Base-by-base conservation (phyloP, 2,329 filamentous ascomycete species). In the Botrytis squamosa region DNA sequence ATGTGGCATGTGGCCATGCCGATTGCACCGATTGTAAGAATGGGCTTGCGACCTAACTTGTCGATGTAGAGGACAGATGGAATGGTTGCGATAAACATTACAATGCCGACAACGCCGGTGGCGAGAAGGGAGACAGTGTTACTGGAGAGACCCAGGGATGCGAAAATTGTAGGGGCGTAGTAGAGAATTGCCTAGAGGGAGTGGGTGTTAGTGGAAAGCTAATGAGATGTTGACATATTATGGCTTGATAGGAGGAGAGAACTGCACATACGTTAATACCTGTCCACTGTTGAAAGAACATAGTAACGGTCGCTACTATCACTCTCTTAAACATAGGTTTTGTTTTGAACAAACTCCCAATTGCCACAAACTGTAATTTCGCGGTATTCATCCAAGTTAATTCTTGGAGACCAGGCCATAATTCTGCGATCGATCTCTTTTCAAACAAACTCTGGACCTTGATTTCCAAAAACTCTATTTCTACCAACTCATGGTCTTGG, bases 381-480 rank as follows among this genome's bases (percentile, higher is more conserved):
- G 90, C 87, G n/a, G 83, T 86, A 80, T 92, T 91, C 88, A 86
- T 87, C 1, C 84, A 82, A 0, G 88, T 92, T 69, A 86, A 85
- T 74, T 90, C 86, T 3, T 85, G 84, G 22, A 92, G 83, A 49
- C 91, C 84, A 0, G 92, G 92, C 81, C 92, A 94, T 38, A 90
- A 85, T 75, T 92, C 90, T 0, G 88, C 87, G 16, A 91, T 85
- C 0, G 88, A 89, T 49, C 89, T 88, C 83, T 94, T 93, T 82
- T 95, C 92, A 77, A 95, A 96, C 29, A 92, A 81, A 0, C 89
- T 91, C 81, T 94, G 91, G 0, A 92, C 92, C 81, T 93, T 93
- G 83, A 95, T 95, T 80, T 95, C 93, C n/a, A 94, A 87, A 79
- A 92, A 94, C 79, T 95, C 93, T 1, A 94, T 85, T 76, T 91